Evolutionary conservation across 257 asterid genomes (phyloP).

Genomic region (Linaria vulgaris): DNA sequence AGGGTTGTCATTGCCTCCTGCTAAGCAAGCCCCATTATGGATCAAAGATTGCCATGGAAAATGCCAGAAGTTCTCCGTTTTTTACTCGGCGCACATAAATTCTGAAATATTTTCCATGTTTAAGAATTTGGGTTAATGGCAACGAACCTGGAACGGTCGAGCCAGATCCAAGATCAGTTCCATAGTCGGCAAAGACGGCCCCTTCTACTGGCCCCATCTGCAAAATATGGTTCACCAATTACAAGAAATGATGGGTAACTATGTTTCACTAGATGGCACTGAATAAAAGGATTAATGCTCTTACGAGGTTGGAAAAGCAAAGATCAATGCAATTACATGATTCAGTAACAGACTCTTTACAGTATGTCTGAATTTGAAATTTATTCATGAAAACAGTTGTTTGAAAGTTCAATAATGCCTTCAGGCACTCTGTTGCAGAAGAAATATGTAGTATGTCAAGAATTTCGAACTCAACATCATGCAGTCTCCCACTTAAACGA

Average conservation of each 20-base stretch:
- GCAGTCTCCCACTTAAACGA: too few relatives aligned
- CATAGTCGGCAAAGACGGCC: conserved; percentile 88
- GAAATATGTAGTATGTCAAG: background rate
- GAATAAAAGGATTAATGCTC: background rate
- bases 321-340: background rate
- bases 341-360: background rate
- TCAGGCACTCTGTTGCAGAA: background rate
- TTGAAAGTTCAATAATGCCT: background rate
- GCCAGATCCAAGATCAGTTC: conserved; percentile 96
- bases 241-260: conserved; percentile 6
- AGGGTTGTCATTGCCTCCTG: conserved; percentile 1
- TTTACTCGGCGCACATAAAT: too few relatives aligned
- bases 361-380: background rate
- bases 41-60: too few relatives aligned
- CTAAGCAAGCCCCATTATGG: background rate
- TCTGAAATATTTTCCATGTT: too few relatives aligned
- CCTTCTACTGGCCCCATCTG: conserved; percentile 90
- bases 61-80: too few relatives aligned
- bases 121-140: too few relatives aligned
- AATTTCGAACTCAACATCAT: background rate
- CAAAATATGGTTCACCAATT: conserved; percentile 24
- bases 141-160: conserved; percentile 68
- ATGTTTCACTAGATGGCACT: conserved; percentile 1
- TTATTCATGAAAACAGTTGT: background rate
- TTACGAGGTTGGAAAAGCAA: background rate